Conservation (phyloP, 495 filamentous ascomycete species). For the Aspergillus avenaceus region DNA sequence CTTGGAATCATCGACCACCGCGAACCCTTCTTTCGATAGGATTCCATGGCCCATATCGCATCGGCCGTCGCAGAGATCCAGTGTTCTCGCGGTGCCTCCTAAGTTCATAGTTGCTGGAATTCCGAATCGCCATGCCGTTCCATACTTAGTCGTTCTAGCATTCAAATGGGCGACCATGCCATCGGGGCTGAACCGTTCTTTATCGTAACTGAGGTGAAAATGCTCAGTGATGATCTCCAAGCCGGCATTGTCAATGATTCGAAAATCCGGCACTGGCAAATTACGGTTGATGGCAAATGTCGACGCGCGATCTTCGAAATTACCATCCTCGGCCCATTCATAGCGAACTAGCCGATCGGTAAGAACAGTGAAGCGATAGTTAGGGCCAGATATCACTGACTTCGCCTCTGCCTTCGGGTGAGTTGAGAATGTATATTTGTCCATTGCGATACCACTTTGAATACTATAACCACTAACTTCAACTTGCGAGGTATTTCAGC, state of each 20-base stretch:
- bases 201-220: slow-evolving; percentile 51
- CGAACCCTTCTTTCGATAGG: slow-evolving; percentile 40
- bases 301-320: slow-evolving; percentile 55
- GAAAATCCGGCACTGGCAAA: slow-evolving; percentile 45
- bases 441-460: slow-evolving; percentile 10
- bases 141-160: slow-evolving; percentile 24
- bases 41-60: slow-evolving; percentile 44
- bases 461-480: no score
- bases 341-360: slow-evolving; percentile 48
- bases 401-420: slow-evolving; percentile 41
- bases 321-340: slow-evolving; percentile 52
- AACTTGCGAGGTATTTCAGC: no score
- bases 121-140: slow-evolving; percentile 45
- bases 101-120: slow-evolving; percentile 34
- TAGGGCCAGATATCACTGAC: slow-evolving; percentile 39
- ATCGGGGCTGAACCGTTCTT: slow-evolving; percentile 39
- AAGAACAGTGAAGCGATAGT: slow-evolving; percentile 54
- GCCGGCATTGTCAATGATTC: slow-evolving; percentile 30
- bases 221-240: slow-evolving; percentile 48
- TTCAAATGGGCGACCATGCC: slow-evolving; percentile 40
- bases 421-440: slow-evolving; percentile 41
- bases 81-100: slow-evolving; percentile 50
- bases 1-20: slow-evolving; percentile 50
- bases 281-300: slow-evolving; percentile 51
- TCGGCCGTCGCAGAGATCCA: slow-evolving; percentile 50